phyloP scores from a whole-genome alignment of 2,329 filamentous ascomycete genomes.

The Calonectria pteridis region DNA sequence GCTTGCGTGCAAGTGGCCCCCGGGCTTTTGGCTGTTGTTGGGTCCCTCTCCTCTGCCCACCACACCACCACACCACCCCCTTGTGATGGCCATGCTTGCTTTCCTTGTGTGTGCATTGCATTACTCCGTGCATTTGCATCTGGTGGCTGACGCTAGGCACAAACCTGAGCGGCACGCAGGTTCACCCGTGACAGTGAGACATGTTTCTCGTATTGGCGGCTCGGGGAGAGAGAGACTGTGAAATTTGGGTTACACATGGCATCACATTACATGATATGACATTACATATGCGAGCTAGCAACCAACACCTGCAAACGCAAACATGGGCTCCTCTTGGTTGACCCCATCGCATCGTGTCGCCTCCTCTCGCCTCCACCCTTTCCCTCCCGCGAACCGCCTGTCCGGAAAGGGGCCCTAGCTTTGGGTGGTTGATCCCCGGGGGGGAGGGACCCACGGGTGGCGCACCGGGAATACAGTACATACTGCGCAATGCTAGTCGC shows the following conservation, averaged over 20 bases:
- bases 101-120: not conserved
- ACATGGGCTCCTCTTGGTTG: not conserved
- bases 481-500: not conserved
- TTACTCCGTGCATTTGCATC: slow-evolving; percentile 4
- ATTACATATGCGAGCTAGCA: slow-evolving; percentile 1
- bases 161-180: not conserved
- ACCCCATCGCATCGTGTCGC: not conserved
- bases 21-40: not conserved
- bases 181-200: not conserved
- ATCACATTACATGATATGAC: not conserved
- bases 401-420: not conserved
- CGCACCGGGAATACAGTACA: not conserved
- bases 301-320: not conserved
- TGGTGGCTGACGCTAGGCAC: slow-evolving; percentile 2
- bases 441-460: not conserved
- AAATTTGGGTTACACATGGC: not conserved
- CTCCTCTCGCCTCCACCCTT: not conserved
- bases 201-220: too few species aligned
- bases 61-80: not conserved
- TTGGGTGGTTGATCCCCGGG: not conserved
- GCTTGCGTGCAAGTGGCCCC: not conserved
- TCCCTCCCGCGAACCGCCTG: not conserved
- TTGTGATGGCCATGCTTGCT: not conserved
- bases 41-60: not conserved
- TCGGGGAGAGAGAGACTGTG: not conserved